phyloP scores from a whole-genome alignment of 2,329 filamentous ascomycete species.

The Pestalotiopsis sp. region DNA sequence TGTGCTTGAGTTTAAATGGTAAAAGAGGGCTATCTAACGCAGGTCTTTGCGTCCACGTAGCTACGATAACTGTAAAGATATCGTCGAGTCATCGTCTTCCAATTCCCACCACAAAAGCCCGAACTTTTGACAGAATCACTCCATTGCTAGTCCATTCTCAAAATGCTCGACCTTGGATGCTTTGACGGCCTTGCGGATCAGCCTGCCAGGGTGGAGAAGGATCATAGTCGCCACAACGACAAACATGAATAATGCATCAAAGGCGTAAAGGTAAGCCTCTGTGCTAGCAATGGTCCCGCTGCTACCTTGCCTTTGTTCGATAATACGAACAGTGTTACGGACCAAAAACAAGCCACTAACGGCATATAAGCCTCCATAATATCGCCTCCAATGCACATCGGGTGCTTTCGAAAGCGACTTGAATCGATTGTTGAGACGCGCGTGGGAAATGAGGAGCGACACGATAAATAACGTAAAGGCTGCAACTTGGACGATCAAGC shows the following conservation, averaged over 20 bases:
- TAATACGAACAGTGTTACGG: not conserved
- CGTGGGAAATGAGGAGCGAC: not conserved
- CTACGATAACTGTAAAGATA: too few relatives aligned
- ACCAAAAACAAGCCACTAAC: not conserved
- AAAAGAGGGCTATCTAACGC: too few relatives aligned
- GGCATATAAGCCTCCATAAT: not conserved
- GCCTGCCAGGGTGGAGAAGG: not conserved
- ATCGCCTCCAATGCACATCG: not conserved
- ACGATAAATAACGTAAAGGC: not conserved
- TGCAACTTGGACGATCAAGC: not conserved
- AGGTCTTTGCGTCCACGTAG: too few relatives aligned
- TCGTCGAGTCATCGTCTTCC: too few relatives aligned
- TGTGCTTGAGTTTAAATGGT: too few relatives aligned
- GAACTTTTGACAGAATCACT: not conserved
- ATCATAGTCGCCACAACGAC: not conserved
- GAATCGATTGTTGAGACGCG: not conserved
- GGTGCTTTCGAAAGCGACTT: not conserved
- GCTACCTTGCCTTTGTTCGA: not conserved
- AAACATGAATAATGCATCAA: not conserved
- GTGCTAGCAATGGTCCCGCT: not conserved
- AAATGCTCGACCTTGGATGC: not conserved
- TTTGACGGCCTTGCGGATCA: not conserved
- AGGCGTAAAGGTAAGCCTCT: not conserved
- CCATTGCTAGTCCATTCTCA: not conserved
- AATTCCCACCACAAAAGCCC: too few relatives aligned